Conservation (phyloP, 345 rosid genomes). For the Diplotaxis tenuifolia region DNA sequence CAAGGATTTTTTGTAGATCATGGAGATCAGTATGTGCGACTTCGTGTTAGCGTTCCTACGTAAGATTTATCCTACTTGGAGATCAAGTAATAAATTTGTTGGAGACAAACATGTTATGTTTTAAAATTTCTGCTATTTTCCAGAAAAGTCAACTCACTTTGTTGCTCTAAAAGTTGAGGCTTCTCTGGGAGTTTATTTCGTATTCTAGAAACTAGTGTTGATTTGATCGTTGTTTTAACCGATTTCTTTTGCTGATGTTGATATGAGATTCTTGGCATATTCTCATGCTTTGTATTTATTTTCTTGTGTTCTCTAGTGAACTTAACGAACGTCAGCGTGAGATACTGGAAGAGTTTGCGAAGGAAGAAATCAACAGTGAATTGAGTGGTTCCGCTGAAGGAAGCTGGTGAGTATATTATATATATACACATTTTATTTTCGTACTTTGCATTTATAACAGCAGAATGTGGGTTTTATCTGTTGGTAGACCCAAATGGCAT, state of each 20-base stretch:
- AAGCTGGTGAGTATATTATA: conserved; percentile 53
- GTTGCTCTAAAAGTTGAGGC: background rate
- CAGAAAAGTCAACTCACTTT: background rate
- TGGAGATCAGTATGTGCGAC: conserved; percentile 92
- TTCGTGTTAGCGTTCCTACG: conserved; percentile 76
- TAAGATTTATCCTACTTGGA: conserved; percentile 40
- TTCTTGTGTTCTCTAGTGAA: conserved; percentile 40
- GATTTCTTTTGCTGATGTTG: background rate
- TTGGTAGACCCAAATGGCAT: conserved; percentile 9
- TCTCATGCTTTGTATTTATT: conserved; percentile 11
- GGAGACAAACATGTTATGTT: background rate
- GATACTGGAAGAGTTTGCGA: conserved; percentile 80
- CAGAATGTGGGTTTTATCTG: conserved; percentile 6
- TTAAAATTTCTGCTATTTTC: background rate
- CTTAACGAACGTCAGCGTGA: conserved; percentile 73
- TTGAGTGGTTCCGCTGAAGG: conserved; percentile 42
- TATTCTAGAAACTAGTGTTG: background rate
- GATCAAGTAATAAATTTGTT: background rate
- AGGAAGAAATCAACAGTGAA: conserved; percentile 73
- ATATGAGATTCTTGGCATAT: background rate
- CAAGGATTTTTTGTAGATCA: conserved; percentile 62
- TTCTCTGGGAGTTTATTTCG: background rate
- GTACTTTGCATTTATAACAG: conserved; percentile 1
- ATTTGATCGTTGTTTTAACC: background rate
- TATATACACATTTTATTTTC: background rate